Evolutionary conservation across 2,329 filamentous ascomycete species (phyloP), one percentile per base, ranked within the genome.

Genomic region (Xylariaceae sp.): DNA sequence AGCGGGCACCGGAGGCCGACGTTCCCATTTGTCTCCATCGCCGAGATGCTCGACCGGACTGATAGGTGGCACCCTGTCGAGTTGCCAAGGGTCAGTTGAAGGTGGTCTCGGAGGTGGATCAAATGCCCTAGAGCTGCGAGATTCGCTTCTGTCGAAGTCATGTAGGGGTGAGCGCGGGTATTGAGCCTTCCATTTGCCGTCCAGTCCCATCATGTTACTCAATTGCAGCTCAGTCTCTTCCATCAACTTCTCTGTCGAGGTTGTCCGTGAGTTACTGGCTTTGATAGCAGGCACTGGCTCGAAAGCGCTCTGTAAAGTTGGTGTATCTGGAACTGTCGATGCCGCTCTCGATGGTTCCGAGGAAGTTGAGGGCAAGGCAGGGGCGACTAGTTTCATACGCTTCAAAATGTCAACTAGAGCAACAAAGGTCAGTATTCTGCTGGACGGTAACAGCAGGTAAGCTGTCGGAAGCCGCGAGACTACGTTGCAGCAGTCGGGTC

Each of bases 341-440:
- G 34, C 13, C 19, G 36, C 34, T 30, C 44, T 44, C 40, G 49
- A 49, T 16, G 50, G 40, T 22, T 56, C 54, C 11, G 19, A 43
- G 4, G 45, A 42, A 19, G 41, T 37, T n/a, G 41, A 13, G 34
- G 41, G 35, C 4, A 55, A 46, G 17, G 43, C 47, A 2, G 56
- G 49, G 19, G 49, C 46, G 39, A 71, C 67, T 11, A 79, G 65
- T 53, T 71, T 78, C 69, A 79, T 73, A 37, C 73, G 66, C 59
- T 72, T 71, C 13, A 80, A 59, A 24, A 75, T 68, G 38, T 78
- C 71, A 36, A 68, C 61, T n/a, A n/a, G n/a, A n/a, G n/a, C n/a
- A n/a, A n/a, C n/a, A n/a, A n/a, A n/a, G n/a, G n/a, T n/a, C n/a
- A n/a, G n/a, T n/a, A n/a, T n/a, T n/a, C n/a, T n/a, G n/a, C n/a